Base-by-base conservation (phyloP, 805 yeast species). In the Metschnikowia picachoensis region DNA sequence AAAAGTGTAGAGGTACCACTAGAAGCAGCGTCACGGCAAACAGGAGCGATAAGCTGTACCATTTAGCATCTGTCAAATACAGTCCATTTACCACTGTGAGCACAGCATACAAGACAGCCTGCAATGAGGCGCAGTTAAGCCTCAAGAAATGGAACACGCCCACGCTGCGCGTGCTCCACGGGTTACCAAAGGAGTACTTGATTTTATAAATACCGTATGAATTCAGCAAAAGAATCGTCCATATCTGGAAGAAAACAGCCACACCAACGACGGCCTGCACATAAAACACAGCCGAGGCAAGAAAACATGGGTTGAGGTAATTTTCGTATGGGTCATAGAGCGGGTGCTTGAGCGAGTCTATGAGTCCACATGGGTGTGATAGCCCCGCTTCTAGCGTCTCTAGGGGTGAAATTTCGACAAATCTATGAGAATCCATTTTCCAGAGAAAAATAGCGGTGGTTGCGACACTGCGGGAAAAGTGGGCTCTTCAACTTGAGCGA, bases 251-350 rank as follows among this genome's bases (percentile, higher is more conserved):
- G 7, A 55, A n/a, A 2, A 46, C 58, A 13, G 49, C 46, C 3
- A 36, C 41, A 8, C 56, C 62, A 17, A 51, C n/a, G n/a, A 49
- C 35, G 16, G 30, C 48, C 41, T 45, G 53, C 34, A 50, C 40
- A 3, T 41, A 30, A 20, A 48, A 29, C 15, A 48, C 43, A 12
- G 52, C 44, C 13, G 52, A 44, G 14, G 56, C 40, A 31, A 65
- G 39, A 44, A 67, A 66, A 43, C 66, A 61, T 3, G 70, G 70
- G 47, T 66, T 62, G 8, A 66, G 34, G 35, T 59, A 51, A 48
- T 65, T 65, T 14, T 51, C 50, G 31, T 39, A 15, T 6, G 62
- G 58, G 46, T 58, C 46, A 35, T 53, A 59, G 32, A 66, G 58
- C 4, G 67, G 68, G n/a, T 47, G 36, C 13, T 30, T 17, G 32